Evolutionary conservation across 2,329 filamentous ascomycete genomes (phyloP).

Genomic region (Diaporthe sp.): DNA sequence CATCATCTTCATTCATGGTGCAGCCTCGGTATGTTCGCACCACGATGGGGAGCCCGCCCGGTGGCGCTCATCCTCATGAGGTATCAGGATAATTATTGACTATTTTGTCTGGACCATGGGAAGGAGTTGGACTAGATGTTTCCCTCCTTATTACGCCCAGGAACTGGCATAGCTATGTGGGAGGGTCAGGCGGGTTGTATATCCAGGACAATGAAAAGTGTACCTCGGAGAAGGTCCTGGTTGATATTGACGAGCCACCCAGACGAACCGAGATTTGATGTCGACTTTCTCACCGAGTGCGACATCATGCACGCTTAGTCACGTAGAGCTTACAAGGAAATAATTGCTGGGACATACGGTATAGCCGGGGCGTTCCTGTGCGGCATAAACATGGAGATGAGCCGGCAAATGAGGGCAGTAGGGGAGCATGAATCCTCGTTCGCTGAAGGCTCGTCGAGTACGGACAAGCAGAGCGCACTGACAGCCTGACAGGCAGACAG

Average conservation of each 20-base stretch:
- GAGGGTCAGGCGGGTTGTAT: not conserved
- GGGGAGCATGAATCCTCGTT: not conserved
- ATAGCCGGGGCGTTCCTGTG: conserved; percentile 17
- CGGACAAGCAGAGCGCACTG: conserved; percentile 3
- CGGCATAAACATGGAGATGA: conserved; percentile 34
- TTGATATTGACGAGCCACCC: conserved; percentile 11
- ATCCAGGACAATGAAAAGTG: conserved; percentile 17
- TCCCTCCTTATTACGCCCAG: not conserved
- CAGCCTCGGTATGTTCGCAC: conserved; percentile 2
- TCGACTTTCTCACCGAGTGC: not conserved
- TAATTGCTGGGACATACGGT: conserved; percentile 28
- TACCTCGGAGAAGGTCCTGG: conserved; percentile 30
- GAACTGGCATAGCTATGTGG: not conserved
- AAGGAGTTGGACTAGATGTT: not conserved
- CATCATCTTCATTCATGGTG: not conserved
- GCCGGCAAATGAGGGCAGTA: conserved; percentile 21
- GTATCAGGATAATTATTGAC: not conserved
- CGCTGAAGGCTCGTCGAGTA: not conserved
- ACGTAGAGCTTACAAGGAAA: conserved; percentile 22
- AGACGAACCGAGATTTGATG: conserved; percentile 29
- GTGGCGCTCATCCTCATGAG: not conserved
- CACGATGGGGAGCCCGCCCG: not conserved
- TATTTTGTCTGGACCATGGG: not conserved
- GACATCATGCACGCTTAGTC: conserved; percentile 20
- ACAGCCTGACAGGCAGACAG: not conserved